A percentile compares a stretch with the other conserved stretches of the same genome.
phyloP scores from a whole-genome alignment of 495 filamentous ascomycete species.

The Talaromyces liani region DNA sequence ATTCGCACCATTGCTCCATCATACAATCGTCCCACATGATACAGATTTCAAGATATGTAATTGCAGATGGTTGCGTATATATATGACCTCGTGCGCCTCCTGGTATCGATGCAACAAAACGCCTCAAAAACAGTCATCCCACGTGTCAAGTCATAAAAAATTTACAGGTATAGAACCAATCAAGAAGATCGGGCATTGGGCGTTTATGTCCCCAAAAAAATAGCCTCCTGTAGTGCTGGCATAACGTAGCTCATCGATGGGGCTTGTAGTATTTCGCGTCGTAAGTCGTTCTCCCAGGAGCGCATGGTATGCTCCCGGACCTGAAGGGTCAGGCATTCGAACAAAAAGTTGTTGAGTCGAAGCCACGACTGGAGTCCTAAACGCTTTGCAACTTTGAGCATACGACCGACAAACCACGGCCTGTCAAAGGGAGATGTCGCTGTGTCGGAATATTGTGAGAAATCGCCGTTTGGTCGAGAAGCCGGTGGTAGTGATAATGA shows the following conservation, averaged over 20 bases:
- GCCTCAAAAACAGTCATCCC: neutral
- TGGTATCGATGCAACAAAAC: neutral
- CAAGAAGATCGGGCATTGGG: neutral
- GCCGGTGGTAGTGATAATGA: neutral
- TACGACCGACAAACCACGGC: slow-evolving; percentile 34
- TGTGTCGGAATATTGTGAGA: slow-evolving; percentile 23
- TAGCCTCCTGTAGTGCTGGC: slow-evolving; percentile 17
- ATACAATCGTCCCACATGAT: neutral
- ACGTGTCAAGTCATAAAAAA: neutral
- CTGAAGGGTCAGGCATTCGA: slow-evolving; percentile 28
- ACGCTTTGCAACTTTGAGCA: slow-evolving; percentile 36
- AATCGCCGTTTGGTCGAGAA: slow-evolving; percentile 15
- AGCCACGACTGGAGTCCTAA: slow-evolving; percentile 26
- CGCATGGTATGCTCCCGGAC: slow-evolving; percentile 14
- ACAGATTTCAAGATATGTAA: neutral
- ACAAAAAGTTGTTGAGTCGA: slow-evolving; percentile 24
- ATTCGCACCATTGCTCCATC: neutral
- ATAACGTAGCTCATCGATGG: slow-evolving; percentile 31
- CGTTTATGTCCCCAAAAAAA: slow-evolving; percentile 4
- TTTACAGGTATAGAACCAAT: neutral
- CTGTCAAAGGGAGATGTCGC: slow-evolving; percentile 21
- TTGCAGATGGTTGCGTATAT: neutral
- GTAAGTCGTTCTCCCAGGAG: slow-evolving; percentile 26
- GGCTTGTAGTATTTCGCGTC: slow-evolving; percentile 27
- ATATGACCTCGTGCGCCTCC: neutral